phyloP scores from a whole-genome alignment of 176 grass and related monocot genomes.

The Cenchrus fungigraminus region DNA sequence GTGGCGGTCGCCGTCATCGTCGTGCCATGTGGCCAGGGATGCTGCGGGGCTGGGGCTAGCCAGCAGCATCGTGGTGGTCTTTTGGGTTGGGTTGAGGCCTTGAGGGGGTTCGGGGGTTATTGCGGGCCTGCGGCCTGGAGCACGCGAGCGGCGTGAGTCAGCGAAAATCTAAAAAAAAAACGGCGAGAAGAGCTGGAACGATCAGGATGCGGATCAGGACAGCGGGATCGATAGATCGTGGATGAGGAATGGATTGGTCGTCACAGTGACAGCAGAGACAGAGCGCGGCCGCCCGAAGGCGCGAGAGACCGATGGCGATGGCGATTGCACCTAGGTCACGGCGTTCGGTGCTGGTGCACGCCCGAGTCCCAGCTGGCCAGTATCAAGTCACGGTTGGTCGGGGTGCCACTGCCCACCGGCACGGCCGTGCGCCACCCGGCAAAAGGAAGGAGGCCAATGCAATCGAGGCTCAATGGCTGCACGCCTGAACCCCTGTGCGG shows the following conservation, averaged over 20 bases:
- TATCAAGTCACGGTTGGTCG: no score
- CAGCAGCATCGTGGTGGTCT: background rate
- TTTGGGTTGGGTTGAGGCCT: background rate
- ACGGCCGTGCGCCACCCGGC: no score
- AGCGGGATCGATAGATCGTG: background rate
- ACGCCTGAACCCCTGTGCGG: no score
- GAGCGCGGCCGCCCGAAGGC: background rate
- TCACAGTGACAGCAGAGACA: background rate
- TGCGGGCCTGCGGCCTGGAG: background rate
- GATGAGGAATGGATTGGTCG: background rate
- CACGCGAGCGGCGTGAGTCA: background rate
- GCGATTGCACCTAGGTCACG: background rate
- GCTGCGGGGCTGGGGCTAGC: background rate
- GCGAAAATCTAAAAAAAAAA: no score
- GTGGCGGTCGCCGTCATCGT: background rate
- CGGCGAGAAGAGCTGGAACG: no score
- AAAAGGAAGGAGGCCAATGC: no score
- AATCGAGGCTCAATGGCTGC: no score
- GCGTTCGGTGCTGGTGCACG: no score
- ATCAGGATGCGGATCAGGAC: no score
- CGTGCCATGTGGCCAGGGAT: background rate
- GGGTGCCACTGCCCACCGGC: no score
- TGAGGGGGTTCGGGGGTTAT: no score
- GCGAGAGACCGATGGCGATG: background rate
- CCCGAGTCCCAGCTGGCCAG: no score